Evolutionary conservation across 768 basidiomycete genomes (phyloP).

Genomic region (Tremella yokohamensis): DNA sequence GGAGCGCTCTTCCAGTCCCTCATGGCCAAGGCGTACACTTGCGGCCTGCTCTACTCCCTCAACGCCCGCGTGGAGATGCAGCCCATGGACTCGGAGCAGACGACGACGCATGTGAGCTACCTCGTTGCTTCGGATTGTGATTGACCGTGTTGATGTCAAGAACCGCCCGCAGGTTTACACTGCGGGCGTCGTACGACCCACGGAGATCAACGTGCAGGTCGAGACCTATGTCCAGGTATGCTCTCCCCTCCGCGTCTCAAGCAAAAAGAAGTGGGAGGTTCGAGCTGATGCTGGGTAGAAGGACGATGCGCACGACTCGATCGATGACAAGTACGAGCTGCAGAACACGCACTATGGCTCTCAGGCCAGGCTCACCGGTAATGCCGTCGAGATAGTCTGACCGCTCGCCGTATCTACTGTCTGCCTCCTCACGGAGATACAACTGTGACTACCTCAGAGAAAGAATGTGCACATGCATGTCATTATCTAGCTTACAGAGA

Average conservation of each 20-base stretch:
- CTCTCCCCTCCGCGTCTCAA: background rate
- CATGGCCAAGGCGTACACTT: constrained; percentile 30
- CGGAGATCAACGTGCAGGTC: constrained; percentile 16
- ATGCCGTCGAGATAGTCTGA: constrained; percentile 1
- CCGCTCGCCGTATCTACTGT: too few relatives aligned
- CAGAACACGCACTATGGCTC: constrained; percentile 1
- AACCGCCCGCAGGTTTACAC: constrained; percentile 17
- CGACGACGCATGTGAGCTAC: background rate
- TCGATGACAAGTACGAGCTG: background rate
- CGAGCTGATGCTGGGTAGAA: background rate
- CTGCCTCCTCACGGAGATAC: too few relatives aligned
- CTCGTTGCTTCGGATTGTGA: background rate
- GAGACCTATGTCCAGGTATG: constrained; percentile 26
- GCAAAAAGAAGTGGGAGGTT: background rate
- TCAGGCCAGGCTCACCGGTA: background rate
- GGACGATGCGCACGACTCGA: background rate
- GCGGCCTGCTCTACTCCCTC: constrained; percentile 29
- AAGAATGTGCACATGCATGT: too few relatives aligned
- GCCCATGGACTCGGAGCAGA: background rate
- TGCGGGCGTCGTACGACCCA: background rate
- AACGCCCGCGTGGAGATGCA: constrained; percentile 21
- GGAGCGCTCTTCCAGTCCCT: constrained; percentile 27
- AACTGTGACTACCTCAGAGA: too few relatives aligned
- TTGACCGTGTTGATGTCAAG: background rate
- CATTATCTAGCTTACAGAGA: too few relatives aligned